Evolutionary conservation across 2,329 filamentous ascomycete genomes (phyloP).

Genomic region (Aspergillus arachidicola): DNA sequence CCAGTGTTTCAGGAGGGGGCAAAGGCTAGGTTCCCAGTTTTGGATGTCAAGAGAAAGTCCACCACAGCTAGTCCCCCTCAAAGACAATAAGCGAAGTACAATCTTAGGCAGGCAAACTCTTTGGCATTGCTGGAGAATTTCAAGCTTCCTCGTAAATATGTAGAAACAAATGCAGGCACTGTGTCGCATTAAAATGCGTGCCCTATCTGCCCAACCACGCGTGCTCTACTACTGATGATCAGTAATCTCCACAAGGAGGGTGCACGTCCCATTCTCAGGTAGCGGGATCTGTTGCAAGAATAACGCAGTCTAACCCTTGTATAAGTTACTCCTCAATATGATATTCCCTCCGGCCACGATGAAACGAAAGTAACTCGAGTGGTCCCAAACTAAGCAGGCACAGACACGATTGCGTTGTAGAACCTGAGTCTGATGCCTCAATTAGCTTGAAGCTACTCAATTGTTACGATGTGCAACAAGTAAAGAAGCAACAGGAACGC

Average conservation of each 20-base stretch:
- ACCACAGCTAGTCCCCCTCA: not conserved
- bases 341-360: too few species aligned
- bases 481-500: not conserved
- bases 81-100: not conserved
- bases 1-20: not conserved
- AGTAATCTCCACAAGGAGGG: not conserved
- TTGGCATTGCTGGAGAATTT: not conserved
- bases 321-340: not conserved
- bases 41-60: not conserved
- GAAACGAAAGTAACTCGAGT: not conserved
- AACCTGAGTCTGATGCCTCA: not conserved
- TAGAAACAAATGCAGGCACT: too few species aligned
- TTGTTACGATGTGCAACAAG: not conserved
- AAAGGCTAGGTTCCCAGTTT: not conserved
- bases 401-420: not conserved
- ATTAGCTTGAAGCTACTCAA: not conserved
- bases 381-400: not conserved
- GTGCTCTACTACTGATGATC: not conserved
- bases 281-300: not conserved
- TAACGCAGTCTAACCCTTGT: too few species aligned
- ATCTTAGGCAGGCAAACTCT: not conserved
- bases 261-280: not conserved
- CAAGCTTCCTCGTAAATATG: too few species aligned
- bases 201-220: not conserved
- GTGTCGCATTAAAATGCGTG: not conserved